phyloP scores from a whole-genome alignment of 2,329 filamentous ascomycete genomes.

The Fusarium sp. region DNA sequence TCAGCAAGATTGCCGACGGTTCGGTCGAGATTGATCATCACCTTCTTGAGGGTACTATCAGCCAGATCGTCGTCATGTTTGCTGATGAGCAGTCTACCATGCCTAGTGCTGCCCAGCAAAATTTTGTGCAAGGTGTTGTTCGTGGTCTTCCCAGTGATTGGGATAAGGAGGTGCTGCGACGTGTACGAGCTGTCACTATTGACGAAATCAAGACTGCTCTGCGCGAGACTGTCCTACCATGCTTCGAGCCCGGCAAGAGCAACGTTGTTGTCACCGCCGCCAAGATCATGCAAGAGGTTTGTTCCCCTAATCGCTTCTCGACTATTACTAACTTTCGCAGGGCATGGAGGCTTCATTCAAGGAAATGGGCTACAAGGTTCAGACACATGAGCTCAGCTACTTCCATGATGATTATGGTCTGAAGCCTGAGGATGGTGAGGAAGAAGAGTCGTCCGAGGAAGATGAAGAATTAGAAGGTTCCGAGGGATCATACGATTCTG shows the following conservation, averaged over 20 bases:
- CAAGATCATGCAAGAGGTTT: conserved; percentile 84
- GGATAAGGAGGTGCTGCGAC: conserved; percentile 79
- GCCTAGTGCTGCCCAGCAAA: conserved; percentile 81
- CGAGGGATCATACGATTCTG: conserved; percentile 49
- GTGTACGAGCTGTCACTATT: conserved; percentile 79
- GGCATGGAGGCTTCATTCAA: conserved; percentile 80
- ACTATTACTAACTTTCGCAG: conserved; percentile 58
- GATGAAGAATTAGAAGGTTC: conserved; percentile 52
- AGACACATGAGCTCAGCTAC: conserved; percentile 77
- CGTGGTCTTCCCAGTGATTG: conserved; percentile 81
- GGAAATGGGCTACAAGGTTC: conserved; percentile 80
- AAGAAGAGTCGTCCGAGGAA: conserved; percentile 63
- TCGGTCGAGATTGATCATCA: conserved; percentile 79
- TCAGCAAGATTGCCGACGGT: conserved; percentile 80
- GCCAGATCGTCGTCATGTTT: conserved; percentile 85
- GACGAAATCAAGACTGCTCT: conserved; percentile 83
- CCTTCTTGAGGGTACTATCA: conserved; percentile 90
- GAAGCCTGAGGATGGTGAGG: conserved; percentile 71
- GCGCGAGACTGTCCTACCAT: conserved; percentile 77
- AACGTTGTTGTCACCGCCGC: conserved; percentile 92
- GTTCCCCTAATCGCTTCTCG: conserved; percentile 46
- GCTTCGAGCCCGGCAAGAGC: conserved; percentile 83
- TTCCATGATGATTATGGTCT: conserved; percentile 94
- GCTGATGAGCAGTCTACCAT: conserved; percentile 92
- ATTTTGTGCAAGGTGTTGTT: conserved; percentile 85